Evolutionary conservation across 2,329 filamentous ascomycete species (phyloP), one percentile per base, ranked within the genome.

Genomic region (Ceratocystiopsis sp.): DNA sequence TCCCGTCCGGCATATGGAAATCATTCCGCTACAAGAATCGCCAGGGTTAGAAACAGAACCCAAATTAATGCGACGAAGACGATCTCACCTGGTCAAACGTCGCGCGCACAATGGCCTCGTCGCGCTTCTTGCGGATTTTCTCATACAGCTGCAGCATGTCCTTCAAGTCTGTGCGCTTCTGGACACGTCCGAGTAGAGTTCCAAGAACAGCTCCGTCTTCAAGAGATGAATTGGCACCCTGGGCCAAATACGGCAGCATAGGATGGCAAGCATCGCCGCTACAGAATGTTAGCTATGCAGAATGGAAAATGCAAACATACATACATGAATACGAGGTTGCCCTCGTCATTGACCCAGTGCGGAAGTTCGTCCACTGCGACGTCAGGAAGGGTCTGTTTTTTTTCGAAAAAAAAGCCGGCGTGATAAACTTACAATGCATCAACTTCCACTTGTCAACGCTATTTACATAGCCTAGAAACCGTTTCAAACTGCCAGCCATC

Each of bases 161-260:
- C 15, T 4, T 15, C 35, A 36, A 16, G 15, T 36, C 35, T 9
- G 12, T 9, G 35, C 35, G 14, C 16, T 16, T 15, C 14, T 9
- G 8, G 13, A 36, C 18, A 6, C n/a, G 19, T 14, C 19, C 42
- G 1, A 50, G 40, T 19, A 42, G 40, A n/a, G 44, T 43, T 11
- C 47, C 38, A n/a, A 50, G 43, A 7, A 35, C 38, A 7, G 57
- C 62, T 1, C 59, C 63, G 42, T 67, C 64, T 47, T 68, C 64
- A 4, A 60, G 58, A 1, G 61, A 57, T 47, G 62, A 60, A 2
- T 61, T 61, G 1, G 63, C 63, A 8, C 65, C 65, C 47, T 66
- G 62, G 0, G 65, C 65, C 21, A 67, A 54, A 44, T 68, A 67
- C 0, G 65, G 65, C 5, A 68, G 57, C 53, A 65, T 67, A 0